Evolutionary conservation across 2,329 filamentous ascomycete species (phyloP).

Genomic region (Tolypocladium guangdongense): DNA sequence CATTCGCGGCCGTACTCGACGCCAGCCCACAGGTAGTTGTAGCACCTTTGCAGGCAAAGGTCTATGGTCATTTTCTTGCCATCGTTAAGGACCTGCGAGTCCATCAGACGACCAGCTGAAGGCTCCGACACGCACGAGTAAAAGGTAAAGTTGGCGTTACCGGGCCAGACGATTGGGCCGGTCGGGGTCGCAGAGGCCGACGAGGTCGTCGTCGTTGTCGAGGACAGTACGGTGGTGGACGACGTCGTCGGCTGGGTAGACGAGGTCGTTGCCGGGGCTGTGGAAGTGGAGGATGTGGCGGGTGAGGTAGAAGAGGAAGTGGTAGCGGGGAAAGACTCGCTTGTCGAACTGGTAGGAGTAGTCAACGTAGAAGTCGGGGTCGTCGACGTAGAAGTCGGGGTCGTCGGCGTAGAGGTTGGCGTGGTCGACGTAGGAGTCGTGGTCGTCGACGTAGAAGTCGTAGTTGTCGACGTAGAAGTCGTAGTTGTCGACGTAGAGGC

Average conservation of each 20-base stretch:
- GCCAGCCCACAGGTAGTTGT: constrained; percentile 22
- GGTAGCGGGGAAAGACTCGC: too few relatives aligned
- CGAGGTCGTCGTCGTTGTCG: constrained; percentile 1
- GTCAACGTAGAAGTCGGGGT: background rate
- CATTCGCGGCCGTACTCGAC: constrained; percentile 28
- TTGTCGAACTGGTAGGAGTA: background rate
- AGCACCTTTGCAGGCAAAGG: constrained; percentile 20
- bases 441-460: background rate
- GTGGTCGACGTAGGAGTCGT: background rate
- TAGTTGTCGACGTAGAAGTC: background rate
- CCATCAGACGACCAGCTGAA: constrained; percentile 18
- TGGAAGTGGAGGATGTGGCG: background rate
- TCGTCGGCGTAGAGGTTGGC: background rate
- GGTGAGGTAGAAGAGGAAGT: too few relatives aligned
- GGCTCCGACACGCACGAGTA: constrained; percentile 25
- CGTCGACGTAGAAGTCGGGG: constrained; percentile 1
- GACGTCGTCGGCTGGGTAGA: background rate
- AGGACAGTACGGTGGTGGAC: background rate
- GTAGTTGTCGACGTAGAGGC: too few relatives aligned
- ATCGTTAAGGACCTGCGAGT: constrained; percentile 17
- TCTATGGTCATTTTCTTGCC: constrained; percentile 21
- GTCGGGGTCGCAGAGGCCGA: constrained; percentile 12
- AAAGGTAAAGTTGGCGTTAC: constrained; percentile 26
- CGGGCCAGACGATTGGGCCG: constrained; percentile 16
- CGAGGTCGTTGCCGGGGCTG: background rate